Percentiles rank a stretch among this genome's conserved stretches.
Evolutionary conservation across 805 yeast genomes (phyloP).

Genomic region (Yarrowia sp.): DNA sequence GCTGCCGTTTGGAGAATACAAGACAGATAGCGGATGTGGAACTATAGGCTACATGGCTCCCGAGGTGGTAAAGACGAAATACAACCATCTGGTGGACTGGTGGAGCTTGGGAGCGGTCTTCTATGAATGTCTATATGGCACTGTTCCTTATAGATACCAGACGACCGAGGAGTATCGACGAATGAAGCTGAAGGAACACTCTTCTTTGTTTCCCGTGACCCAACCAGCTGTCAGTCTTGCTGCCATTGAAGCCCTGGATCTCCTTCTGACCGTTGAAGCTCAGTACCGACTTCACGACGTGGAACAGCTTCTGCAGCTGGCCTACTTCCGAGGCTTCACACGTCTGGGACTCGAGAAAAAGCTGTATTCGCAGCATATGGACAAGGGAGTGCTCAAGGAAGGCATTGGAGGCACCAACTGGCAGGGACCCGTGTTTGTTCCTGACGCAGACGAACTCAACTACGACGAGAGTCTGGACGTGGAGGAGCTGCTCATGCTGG

Average conservation of each 20-base stretch:
- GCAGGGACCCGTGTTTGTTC: conserved; percentile 29
- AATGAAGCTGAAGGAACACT: conserved; percentile 36
- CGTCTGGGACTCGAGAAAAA: conserved; percentile 27
- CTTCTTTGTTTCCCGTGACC: conserved; percentile 39
- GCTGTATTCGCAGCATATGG: conserved; percentile 26
- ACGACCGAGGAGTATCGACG: conserved; percentile 34
- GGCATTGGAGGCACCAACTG: conserved; percentile 34
- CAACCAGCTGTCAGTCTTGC: conserved; percentile 40
- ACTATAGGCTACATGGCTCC: conserved; percentile 81
- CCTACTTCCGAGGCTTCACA: conserved; percentile 28
- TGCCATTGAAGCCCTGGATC: conserved; percentile 41
- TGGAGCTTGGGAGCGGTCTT: conserved; percentile 50
- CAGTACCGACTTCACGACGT: conserved; percentile 2
- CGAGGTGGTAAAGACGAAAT: conserved; percentile 54
- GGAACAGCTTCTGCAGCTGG: conserved; percentile 29
- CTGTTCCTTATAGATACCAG: conserved; percentile 45
- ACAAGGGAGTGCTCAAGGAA: conserved; percentile 5
- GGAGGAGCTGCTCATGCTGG: conserved; percentile 33
- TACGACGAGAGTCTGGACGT: conserved; percentile 28
- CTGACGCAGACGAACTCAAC: conserved; percentile 33
- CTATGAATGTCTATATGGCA: conserved; percentile 47
- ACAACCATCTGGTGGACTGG: conserved; percentile 48
- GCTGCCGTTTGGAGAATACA: conserved; percentile 53
- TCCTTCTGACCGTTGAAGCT: conserved; percentile 32
- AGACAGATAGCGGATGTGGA: conserved; percentile 64